Evolutionary conservation across 257 asterid species (phyloP).

Genomic region (Solanum raphanifolium): DNA sequence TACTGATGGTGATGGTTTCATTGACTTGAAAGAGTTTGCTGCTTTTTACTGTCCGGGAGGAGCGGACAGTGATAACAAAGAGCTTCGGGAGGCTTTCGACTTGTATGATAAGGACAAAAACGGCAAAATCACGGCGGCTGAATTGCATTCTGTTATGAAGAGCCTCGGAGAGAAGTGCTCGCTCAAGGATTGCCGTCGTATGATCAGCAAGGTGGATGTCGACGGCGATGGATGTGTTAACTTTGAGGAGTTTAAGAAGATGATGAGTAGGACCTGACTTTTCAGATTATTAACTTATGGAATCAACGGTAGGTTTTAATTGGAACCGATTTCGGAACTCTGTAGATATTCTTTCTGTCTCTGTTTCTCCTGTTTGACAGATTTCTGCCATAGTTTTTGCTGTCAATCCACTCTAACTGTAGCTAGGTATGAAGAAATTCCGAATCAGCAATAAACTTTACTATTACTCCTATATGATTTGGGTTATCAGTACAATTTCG

Average conservation of each 20-base stretch:
- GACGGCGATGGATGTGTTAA: constrained; percentile 90
- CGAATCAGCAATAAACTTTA: background rate
- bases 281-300: background rate
- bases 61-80: constrained; percentile 29
- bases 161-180: constrained; percentile 72
- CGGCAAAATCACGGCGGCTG: constrained; percentile 70
- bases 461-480: background rate
- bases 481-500: background rate
- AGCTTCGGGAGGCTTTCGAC: constrained; percentile 65
- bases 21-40: constrained; percentile 70
- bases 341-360: background rate
- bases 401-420: background rate
- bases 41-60: constrained; percentile 37
- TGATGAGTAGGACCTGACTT: constrained; percentile 43
- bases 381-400: background rate
- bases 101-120: constrained; percentile 72
- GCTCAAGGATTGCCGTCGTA: constrained; percentile 55
- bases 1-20: constrained; percentile 80
- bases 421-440: background rate
- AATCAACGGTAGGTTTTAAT: constrained; percentile 2
- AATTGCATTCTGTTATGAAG: constrained; percentile 53
- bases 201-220: constrained; percentile 72
- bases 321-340: background rate
- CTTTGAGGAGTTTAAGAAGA: constrained; percentile 81
- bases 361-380: background rate